Percentiles rank a stretch among this genome's conserved stretches.
phyloP scores from a whole-genome alignment of 2,329 filamentous ascomycete genomes.

The Teratosphaeria pseudoeucalypti region DNA sequence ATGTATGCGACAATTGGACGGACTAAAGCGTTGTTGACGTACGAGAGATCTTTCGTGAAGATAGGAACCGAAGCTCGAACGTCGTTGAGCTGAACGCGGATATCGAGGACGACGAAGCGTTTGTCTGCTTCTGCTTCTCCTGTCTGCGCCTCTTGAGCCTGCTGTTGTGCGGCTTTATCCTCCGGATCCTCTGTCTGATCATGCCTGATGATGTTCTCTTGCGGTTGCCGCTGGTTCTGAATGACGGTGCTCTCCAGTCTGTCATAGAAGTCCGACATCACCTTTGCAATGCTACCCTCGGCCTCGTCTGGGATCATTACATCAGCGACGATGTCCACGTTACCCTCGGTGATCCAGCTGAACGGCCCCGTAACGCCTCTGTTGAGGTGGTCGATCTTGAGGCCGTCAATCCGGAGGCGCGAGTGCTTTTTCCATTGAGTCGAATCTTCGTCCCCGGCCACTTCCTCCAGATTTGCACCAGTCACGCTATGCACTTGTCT shows the following conservation, averaged over 20 bases:
- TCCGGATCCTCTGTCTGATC: neutral
- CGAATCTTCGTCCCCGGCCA: slow-evolving; percentile 49
- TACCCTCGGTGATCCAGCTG: slow-evolving; percentile 95
- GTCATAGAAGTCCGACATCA: slow-evolving; percentile 96
- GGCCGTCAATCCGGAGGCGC: slow-evolving; percentile 78
- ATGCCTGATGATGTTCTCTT: slow-evolving; percentile 12
- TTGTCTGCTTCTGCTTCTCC: slow-evolving; percentile 37
- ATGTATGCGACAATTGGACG: slow-evolving; percentile 97
- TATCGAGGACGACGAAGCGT: slow-evolving; percentile 82
- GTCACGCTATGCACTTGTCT: slow-evolving; percentile 76
- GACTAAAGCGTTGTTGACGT: slow-evolving; percentile 90
- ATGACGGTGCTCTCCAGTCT: slow-evolving; percentile 87
- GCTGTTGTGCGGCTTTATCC: neutral
- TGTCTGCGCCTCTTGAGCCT: neutral
- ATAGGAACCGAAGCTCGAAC: slow-evolving; percentile 86
- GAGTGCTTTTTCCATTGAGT: slow-evolving; percentile 92
- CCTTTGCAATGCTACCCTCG: slow-evolving; percentile 81
- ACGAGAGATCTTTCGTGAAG: slow-evolving; percentile 84
- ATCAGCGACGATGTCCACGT: slow-evolving; percentile 91
- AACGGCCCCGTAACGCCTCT: slow-evolving; percentile 87
- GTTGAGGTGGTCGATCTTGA: slow-evolving; percentile 94
- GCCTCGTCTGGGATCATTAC: slow-evolving; percentile 86
- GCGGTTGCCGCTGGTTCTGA: slow-evolving; percentile 1
- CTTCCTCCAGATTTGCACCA: slow-evolving; percentile 49
- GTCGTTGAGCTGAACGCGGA: slow-evolving; percentile 90